Conservation (phyloP, 257 asterid genomes). For the Solanum lycopersicoides region DNA sequence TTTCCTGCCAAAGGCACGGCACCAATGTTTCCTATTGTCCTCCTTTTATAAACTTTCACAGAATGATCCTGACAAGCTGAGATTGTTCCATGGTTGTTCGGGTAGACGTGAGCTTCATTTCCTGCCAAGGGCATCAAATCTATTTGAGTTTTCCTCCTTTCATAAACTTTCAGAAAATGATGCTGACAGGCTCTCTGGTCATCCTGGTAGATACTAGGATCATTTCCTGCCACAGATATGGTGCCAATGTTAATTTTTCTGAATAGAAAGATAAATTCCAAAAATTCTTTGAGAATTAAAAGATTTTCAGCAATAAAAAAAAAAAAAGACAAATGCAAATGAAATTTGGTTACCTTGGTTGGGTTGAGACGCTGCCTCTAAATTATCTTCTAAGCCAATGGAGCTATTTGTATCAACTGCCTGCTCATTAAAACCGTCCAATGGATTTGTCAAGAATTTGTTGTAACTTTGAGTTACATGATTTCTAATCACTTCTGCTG, state of each 20-base stretch:
- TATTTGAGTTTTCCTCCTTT: neutral
- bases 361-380: neutral
- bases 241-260: neutral
- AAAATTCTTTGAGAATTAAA: neutral
- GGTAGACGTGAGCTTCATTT: neutral
- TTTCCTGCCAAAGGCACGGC: neutral
- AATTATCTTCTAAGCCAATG: neutral
- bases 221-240: neutral
- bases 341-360: neutral
- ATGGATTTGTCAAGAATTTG: neutral
- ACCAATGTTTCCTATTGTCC: neutral
- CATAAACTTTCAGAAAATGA: neutral
- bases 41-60: neutral
- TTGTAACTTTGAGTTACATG: neutral
- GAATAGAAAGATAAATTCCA: neutral
- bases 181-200: neutral
- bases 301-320: neutral
- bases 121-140: neutral
- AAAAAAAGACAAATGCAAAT: neutral
- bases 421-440: neutral
- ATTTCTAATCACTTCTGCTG: neutral
- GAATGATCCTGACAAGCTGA: neutral
- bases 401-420: neutral
- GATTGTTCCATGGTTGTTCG: neutral
- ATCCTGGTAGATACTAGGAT: neutral